Conservation (phyloP, 169 alveolate species). For the Plasmodium cynomolgi region DNA sequence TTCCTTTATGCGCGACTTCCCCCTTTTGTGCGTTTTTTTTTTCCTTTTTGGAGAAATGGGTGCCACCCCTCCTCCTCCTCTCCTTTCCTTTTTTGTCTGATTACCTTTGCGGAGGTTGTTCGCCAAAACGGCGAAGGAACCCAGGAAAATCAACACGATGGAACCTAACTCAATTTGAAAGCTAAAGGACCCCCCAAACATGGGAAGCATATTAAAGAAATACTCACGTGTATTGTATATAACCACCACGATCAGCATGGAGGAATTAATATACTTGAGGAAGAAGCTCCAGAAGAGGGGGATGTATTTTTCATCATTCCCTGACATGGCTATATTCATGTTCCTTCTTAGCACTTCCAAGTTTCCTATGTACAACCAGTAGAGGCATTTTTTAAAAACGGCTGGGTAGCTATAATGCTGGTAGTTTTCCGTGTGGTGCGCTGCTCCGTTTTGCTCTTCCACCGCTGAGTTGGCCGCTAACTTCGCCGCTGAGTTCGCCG, state of each 20-base stretch:
- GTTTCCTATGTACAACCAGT: constrained; percentile 67
- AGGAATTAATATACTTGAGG: constrained; percentile 52
- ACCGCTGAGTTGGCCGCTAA: background rate
- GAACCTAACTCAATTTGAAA: constrained; percentile 18
- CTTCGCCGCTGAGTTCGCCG: no score
- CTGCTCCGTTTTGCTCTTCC: background rate
- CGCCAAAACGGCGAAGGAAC: background rate
- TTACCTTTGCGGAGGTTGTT: constrained; percentile 29
- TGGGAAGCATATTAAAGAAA: constrained; percentile 24
- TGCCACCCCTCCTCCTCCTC: background rate
- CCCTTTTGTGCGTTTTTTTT: background rate
- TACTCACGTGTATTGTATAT: constrained; percentile 37
- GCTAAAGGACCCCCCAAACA: constrained; percentile 36
- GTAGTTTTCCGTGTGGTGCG: background rate
- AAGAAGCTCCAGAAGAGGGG: constrained; percentile 62
- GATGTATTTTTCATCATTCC: constrained; percentile 46
- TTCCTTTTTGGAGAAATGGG: no score
- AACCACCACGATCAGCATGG: constrained; percentile 37
- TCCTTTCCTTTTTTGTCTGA: background rate
- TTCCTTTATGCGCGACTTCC: background rate
- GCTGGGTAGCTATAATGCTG: background rate
- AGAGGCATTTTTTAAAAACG: constrained; percentile 59
- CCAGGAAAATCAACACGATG: constrained; percentile 25
- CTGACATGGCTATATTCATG: constrained; percentile 67
- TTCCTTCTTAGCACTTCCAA: constrained; percentile 53